Conservation (phyloP, 2,329 filamentous ascomycete genomes). For the Monilinia laxa region DNA sequence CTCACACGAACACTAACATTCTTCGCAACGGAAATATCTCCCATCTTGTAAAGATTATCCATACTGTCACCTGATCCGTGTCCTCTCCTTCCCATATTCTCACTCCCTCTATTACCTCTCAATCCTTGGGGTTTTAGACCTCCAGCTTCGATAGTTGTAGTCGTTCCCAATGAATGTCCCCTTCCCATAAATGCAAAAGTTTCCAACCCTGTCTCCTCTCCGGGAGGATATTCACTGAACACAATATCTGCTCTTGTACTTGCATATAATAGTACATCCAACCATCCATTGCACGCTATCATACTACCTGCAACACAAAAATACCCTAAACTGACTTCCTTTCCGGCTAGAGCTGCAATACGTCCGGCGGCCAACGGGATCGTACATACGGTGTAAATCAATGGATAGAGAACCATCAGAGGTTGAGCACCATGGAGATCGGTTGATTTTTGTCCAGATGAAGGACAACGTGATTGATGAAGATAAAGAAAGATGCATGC, state of each 20-base stretch:
- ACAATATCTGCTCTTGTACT: slow-evolving; percentile 54
- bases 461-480: slow-evolving; percentile 14
- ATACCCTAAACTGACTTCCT: slow-evolving; percentile 51
- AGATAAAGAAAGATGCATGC: slow-evolving; percentile 38
- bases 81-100: background rate
- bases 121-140: slow-evolving; percentile 19
- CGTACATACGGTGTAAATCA: slow-evolving; percentile 69
- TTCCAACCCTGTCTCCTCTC: slow-evolving; percentile 49
- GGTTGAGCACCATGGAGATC: slow-evolving; percentile 32
- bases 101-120: slow-evolving; percentile 17
- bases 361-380: slow-evolving; percentile 64
- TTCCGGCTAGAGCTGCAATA: slow-evolving; percentile 60
- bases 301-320: slow-evolving; percentile 60
- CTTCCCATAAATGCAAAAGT: slow-evolving; percentile 47
- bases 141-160: slow-evolving; percentile 26
- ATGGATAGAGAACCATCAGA: slow-evolving; percentile 65
- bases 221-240: slow-evolving; percentile 46
- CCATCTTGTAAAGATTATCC: slow-evolving; percentile 34
- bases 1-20: slow-evolving; percentile 32
- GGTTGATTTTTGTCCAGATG: background rate
- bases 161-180: slow-evolving; percentile 26
- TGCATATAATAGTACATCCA: slow-evolving; percentile 55
- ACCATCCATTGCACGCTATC: slow-evolving; percentile 56
- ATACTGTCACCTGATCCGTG: slow-evolving; percentile 25
- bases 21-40: slow-evolving; percentile 33